Evolutionary conservation across 2,329 filamentous ascomycete genomes (phyloP).

Genomic region (Simplicillium sp.): DNA sequence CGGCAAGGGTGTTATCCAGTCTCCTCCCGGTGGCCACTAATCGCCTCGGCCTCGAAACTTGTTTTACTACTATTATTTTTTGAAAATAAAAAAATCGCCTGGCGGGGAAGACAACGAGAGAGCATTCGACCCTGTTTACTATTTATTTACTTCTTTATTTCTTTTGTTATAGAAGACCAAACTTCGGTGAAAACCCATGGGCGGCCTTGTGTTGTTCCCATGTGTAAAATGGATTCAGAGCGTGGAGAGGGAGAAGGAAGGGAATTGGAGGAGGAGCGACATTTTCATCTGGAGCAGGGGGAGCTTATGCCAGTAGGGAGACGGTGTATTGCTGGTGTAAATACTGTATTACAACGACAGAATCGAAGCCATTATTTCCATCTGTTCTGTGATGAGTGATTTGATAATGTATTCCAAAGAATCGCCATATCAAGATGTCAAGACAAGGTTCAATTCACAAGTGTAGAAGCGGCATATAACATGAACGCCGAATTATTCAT

Average conservation of each 20-base stretch:
- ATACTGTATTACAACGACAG: conserved; percentile 33
- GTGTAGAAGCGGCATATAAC: too few relatives aligned
- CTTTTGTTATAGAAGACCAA: conserved; percentile 23
- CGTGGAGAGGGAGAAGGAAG: conserved; percentile 17
- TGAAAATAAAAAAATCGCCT: conserved; percentile 9
- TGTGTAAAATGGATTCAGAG: conserved; percentile 24
- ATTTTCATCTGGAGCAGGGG: not conserved
- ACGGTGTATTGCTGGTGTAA: conserved; percentile 24
- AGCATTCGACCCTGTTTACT: conserved; percentile 1
- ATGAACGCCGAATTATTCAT: too few relatives aligned
- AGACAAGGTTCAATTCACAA: too few relatives aligned
- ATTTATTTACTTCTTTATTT: conserved; percentile 14
- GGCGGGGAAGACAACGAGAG: not conserved
- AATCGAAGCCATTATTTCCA: conserved; percentile 22
- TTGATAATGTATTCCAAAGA: too few relatives aligned
- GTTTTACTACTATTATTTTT: conserved; percentile 1
- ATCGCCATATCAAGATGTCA: too few relatives aligned
- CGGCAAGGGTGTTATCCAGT: conserved; percentile 73
- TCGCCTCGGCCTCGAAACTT: not conserved
- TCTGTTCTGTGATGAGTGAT: conserved; percentile 11
- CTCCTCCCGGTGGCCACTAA: conserved; percentile 44
- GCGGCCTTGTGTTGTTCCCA: conserved; percentile 14
- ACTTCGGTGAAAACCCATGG: conserved; percentile 14
- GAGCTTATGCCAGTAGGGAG: conserved; percentile 11
- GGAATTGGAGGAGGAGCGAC: conserved; percentile 7